Base-by-base conservation (phyloP, 257 asterid genomes). In the Capsicum baccatum region DNA sequence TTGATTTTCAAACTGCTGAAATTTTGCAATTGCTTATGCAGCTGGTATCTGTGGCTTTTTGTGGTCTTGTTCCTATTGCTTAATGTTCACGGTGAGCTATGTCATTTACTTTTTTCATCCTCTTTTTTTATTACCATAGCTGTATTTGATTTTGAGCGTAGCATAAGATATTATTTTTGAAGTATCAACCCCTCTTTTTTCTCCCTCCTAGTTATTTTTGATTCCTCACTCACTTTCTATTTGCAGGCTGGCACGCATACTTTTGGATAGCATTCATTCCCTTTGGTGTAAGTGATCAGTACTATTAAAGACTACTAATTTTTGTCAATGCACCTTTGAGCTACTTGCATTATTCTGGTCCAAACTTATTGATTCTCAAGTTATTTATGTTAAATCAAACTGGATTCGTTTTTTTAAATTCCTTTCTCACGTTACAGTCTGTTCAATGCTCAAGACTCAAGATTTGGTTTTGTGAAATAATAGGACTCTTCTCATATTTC, bases 41-140 rank as follows among this genome's bases (percentile, higher is more conserved):
- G 94, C 85, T 94, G 95, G 97, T 94, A 91, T 84, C 93, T 92
- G 44, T 92, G 98, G 98, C 39, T 94, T 26, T 89, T 91, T 19
- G 97, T 92, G 13, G 91, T 94, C 52, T 44, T 90, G 81, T 92
- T 94, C 90, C 89, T 94, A 87, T 81, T 94, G 92, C 83, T 92
- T 35, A 91, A 94, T 90, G 90, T 92, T 48, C 63, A 89, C 37
- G 97, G 97, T 93, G 84, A 84, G 93, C 42, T 14, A 67, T 10
- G 8, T 39, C 70, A 16, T 39, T 56, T 11, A 42, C 17, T 73
- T 15, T 15, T 78, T 54, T 76, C 81, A 76, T 76, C 63, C 14
- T 12, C 39, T 74, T 52, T 48, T 19, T 8, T 19, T 50, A 4
- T 73, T 74, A 74, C n/a, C 62, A 50, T 1, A 50, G 50, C 47